Conservation (phyloP, 2,329 filamentous ascomycete genomes). For the Neurospora crassa region DNA sequence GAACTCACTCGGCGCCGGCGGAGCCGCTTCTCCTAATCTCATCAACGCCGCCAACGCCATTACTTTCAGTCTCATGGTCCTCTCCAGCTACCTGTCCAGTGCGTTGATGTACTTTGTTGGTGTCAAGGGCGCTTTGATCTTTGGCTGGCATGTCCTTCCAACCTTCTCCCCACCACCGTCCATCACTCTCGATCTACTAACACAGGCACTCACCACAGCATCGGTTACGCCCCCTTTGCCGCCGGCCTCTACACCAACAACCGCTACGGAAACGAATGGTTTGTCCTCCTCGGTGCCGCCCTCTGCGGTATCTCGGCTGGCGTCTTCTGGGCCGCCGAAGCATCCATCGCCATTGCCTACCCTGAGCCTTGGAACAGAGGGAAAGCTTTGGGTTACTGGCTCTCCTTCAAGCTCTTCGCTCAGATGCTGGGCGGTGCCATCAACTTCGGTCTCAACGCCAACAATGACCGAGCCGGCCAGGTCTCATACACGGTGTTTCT, state of each 20-base stretch:
- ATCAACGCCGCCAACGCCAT: constrained; percentile 63
- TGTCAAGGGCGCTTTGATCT: constrained; percentile 60
- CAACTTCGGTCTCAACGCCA: constrained; percentile 36
- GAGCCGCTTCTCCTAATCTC: constrained; percentile 52
- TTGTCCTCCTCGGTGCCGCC: constrained; percentile 52
- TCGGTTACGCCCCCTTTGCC: constrained; percentile 56
- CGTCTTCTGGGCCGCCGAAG: constrained; percentile 60
- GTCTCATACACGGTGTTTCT: constrained; percentile 57
- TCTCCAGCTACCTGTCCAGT: constrained; percentile 58
- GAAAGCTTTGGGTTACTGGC: constrained; percentile 43
- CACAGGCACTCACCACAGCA: constrained; percentile 33
- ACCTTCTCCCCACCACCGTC: constrained; percentile 14
- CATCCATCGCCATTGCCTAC: constrained; percentile 54
- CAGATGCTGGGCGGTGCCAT: constrained; percentile 41
- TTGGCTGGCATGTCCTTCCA: constrained; percentile 46
- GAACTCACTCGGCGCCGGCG: constrained; percentile 64
- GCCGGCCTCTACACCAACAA: constrained; percentile 59
- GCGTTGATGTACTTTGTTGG: constrained; percentile 57
- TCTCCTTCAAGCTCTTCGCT: constrained; percentile 30
- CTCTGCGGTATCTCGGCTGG: constrained; percentile 54
- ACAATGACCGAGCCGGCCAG: constrained; percentile 39
- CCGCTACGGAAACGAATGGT: constrained; percentile 51
- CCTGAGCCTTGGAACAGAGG: constrained; percentile 52
- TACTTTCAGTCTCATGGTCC: constrained; percentile 59
- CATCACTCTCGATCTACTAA: constrained; percentile 42